Evolutionary conservation across 345 rosid genomes (phyloP), one percentile per base, ranked within the genome.

Genomic region (Eucalyptus shirleyi): DNA sequence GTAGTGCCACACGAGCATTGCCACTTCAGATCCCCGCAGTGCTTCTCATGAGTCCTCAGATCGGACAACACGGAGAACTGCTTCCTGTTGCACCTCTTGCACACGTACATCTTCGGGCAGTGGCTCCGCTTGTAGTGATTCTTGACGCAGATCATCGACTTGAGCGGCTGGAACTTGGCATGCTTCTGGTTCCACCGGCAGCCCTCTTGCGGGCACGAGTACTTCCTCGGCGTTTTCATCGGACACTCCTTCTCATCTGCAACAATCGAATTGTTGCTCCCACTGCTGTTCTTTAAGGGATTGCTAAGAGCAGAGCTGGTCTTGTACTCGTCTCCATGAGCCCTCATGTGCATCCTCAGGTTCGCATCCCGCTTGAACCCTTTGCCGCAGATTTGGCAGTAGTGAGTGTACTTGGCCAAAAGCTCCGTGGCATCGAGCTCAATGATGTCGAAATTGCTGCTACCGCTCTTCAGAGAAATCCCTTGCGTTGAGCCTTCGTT

Each of bases 101-200:
- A 97, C 81, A 96, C 94, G 88, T 96, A 96, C 97, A 97, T 93
- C 92, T 97, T 97, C 3, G 98, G 98, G 81, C 98, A 97, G 82
- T 97, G 99, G 92, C 97, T 96, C 51, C 99, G 95, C 96, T 95
- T 97, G 96, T 96, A 97, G 89, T 97, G 99, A 92, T 97, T 97
- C 93, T 96, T 97, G 87, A 92, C 97, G 69, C 98, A 97, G 30
- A 97, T 94, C 93, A 96, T 95, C 2, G 99, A 97, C 85, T 97
- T 97, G 91, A 97, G 56, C 14, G 99, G 99, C 90, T 97, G 99
- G 91, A 97, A 97, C 91, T 94, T 97, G 37, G 92, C 93, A 86
- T 97, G 99, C 87, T 87, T 97, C 89, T 92, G 93, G 94, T 97
- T 97, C 98, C 98, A 96, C 92, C 97, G 88, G 89, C 98, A 96